phyloP scores from a whole-genome alignment of 495 filamentous ascomycete species.

The Ramalina intermedia region DNA sequence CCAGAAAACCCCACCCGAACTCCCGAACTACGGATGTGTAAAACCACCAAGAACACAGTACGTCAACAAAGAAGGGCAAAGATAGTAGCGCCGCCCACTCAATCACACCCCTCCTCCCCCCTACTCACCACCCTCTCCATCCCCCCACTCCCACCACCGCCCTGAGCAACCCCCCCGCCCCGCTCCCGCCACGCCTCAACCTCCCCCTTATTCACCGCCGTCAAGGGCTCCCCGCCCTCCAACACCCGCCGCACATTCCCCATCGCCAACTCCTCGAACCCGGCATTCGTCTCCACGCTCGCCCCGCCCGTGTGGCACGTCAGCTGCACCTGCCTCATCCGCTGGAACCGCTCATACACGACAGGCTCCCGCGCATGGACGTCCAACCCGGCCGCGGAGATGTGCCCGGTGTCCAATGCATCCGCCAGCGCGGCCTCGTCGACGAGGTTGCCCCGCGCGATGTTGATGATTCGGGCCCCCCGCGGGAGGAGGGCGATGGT shows the following conservation, averaged over 20 bases:
- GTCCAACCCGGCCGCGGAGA: conserved; percentile 48
- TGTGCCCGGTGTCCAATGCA: conserved; percentile 39
- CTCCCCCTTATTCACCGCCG: conserved; percentile 43
- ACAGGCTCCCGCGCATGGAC: conserved; percentile 50
- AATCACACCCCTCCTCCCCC: too few relatives aligned
- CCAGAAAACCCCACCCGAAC: too few relatives aligned
- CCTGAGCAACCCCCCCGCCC: background rate
- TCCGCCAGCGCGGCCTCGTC: conserved; percentile 54
- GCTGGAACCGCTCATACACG: conserved; percentile 31
- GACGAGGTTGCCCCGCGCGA: conserved; percentile 55
- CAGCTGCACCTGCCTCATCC: conserved; percentile 42
- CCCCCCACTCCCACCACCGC: background rate
- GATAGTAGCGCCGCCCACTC: too few relatives aligned
- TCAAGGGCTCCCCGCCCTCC: conserved; percentile 37
- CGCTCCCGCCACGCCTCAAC: background rate
- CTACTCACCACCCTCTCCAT: background rate
- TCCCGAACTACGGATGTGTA: too few relatives aligned
- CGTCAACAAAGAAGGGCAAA: too few relatives aligned
- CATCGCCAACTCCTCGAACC: conserved; percentile 62
- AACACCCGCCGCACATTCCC: conserved; percentile 53
- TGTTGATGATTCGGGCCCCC: conserved; percentile 53
- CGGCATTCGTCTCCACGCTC: conserved; percentile 53
- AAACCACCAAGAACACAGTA: too few relatives aligned
- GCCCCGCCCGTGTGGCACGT: conserved; percentile 60
- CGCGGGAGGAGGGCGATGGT: conserved; percentile 37